Base-by-base conservation (phyloP, 495 filamentous ascomycete species). In the Annulohypoxylon nitens region DNA sequence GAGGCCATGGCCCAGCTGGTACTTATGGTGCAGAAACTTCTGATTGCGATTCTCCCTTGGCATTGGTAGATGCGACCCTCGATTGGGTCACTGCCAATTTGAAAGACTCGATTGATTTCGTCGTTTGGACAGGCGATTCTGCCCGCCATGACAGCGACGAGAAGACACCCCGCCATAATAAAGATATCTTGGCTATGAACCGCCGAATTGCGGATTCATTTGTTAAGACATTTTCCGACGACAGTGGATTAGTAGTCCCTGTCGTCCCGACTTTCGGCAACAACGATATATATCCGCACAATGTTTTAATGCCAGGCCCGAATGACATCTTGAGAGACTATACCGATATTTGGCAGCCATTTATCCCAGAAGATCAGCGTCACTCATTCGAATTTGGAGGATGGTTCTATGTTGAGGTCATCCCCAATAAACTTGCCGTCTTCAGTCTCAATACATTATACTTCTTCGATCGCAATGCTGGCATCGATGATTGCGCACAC, bases 361-460 rank as follows among this genome's bases (percentile, higher is more conserved):
- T 98, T 71, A 97, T 99, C 54, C 96, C 96, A 1, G 95, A 98
- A 80, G 91, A 88, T 71, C 95, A 99, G 83, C 89, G 93, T 12
- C 97, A 98, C 82, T 88, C 89, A 30, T 99, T 99, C 76, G 89
- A 95, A 60, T 89, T 90, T 68, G 97, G 97, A 18, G 96, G 96
- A 39, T 98, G 95, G 92, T 98, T 96, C 81, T 93, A 90, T 64
- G 90, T 91, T 34, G 96, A 99, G 79, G 95, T 97, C 39, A 93
- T 99, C 41, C 95, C 95, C 2, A 84, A 91, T 71, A 87, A 90
- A 50, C 88, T 99, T 45, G 93, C 93, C 16, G 93, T 97, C 64
- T 92, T 99, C 81, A 98, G 95, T 78, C 82, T 99, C 75, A 99
- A 99, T 80, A 98, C 97, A 0, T 84, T 99, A 80, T 99, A 97